Percentiles rank a stretch among this genome's conserved stretches.
Conservation (phyloP, 306 rosid genomes). For the Neltuma alba region DNA sequence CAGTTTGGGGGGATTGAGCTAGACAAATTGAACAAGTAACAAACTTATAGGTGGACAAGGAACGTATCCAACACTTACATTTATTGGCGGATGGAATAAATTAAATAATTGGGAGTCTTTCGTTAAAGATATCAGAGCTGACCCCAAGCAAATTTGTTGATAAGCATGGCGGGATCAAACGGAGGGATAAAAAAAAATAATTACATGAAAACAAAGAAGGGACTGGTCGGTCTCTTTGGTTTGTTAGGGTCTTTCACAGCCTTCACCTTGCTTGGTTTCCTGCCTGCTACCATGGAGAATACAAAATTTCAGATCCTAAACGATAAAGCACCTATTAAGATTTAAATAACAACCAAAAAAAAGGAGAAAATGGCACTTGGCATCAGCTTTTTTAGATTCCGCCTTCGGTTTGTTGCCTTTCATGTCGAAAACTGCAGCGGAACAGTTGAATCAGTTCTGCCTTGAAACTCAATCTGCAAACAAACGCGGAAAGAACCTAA, state of each 20-base stretch:
- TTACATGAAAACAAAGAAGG: constrained; percentile 91
- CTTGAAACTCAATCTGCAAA: constrained; percentile 7
- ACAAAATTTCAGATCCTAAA: constrained; percentile 46
- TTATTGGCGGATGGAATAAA: too few species aligned
- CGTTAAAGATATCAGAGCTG: too few species aligned
- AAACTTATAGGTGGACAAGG: too few species aligned
- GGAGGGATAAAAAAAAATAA: background rate
- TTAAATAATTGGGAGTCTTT: too few species aligned
- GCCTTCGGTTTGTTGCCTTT: constrained; percentile 77
- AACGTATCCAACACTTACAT: too few species aligned
- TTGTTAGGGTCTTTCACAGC: constrained; percentile 86
- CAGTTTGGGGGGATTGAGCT: too few species aligned
- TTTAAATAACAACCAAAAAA: background rate
- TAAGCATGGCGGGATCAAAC: too few species aligned
- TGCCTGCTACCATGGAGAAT: background rate
- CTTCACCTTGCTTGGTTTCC: constrained; percentile 52
- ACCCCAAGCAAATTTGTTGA: too few species aligned
- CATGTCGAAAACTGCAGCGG: constrained; percentile 63
- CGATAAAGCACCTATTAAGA: too few species aligned
- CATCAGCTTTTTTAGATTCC: constrained; percentile 63
- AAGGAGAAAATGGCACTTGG: constrained; percentile 58
- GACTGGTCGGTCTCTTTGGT: constrained; percentile 93
- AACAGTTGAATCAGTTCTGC: constrained; percentile 35
- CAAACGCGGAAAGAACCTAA: too few species aligned
- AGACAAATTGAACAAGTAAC: too few species aligned